phyloP scores from a whole-genome alignment of 805 yeast species.

The Kuraishia ogatae region DNA sequence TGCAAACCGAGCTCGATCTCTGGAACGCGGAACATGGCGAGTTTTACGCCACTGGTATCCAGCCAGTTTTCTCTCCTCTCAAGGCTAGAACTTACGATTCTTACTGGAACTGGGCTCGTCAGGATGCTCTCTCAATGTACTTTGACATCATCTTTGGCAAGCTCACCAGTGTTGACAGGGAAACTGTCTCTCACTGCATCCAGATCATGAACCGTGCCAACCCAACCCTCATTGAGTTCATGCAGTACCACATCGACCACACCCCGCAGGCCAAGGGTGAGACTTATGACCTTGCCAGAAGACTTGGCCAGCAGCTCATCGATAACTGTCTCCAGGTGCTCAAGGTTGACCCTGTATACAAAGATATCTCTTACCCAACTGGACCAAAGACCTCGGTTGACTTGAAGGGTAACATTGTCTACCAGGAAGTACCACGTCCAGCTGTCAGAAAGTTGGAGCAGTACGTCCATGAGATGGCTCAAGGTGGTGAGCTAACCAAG shows the following conservation, averaged over 20 bases:
- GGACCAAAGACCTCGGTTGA: slow-evolving; percentile 91
- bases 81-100: slow-evolving; percentile 96
- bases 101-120: slow-evolving; percentile 99
- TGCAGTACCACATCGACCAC: slow-evolving; percentile 89
- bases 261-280: slow-evolving; percentile 83
- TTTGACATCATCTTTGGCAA: slow-evolving; percentile 95
- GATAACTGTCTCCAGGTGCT: slow-evolving; percentile 89
- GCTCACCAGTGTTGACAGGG: slow-evolving; percentile 84
- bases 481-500: slow-evolving; percentile 80
- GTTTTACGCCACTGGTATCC: slow-evolving; percentile 83
- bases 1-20: slow-evolving; percentile 87
- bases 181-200: slow-evolving; percentile 92
- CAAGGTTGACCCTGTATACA: slow-evolving; percentile 81
- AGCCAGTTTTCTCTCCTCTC: slow-evolving; percentile 81
- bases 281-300: slow-evolving; percentile 85
- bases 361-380: slow-evolving; percentile 89
- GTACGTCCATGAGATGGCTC: slow-evolving; percentile 93
- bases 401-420: slow-evolving; percentile 77
- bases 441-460: slow-evolving; percentile 92
- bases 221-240: slow-evolving; percentile 86
- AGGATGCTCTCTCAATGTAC: slow-evolving; percentile 88
- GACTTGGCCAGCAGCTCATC: slow-evolving; percentile 85
- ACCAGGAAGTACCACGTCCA: slow-evolving; percentile 80
- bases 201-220: slow-evolving; percentile 96
- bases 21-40: slow-evolving; percentile 92